Percentiles rank a stretch among this genome's conserved stretches.
Conservation (phyloP, 2,329 filamentous ascomycete genomes). For the Fusarium heterosporum region DNA sequence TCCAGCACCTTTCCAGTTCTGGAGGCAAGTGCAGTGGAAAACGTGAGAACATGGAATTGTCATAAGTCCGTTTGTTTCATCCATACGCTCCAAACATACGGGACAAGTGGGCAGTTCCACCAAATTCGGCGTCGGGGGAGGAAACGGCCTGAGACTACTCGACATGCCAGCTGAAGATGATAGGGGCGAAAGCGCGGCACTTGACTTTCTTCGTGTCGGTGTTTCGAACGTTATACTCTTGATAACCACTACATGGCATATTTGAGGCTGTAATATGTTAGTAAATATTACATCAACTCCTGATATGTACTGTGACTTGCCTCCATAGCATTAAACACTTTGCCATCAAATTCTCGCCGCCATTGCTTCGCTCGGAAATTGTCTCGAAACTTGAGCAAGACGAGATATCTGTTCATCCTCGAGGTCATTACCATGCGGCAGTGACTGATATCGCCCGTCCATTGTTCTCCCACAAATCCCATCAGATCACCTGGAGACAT, state of each 20-base stretch:
- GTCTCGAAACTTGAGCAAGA: constrained; percentile 91
- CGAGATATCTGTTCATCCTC: constrained; percentile 90
- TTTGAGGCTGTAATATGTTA: constrained; percentile 74
- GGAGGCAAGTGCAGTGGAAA: constrained; percentile 95
- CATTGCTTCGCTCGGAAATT: constrained; percentile 80
- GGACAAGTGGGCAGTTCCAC: constrained; percentile 95
- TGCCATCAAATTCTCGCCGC: constrained; percentile 90
- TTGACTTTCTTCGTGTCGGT: constrained; percentile 60
- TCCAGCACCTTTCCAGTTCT: constrained; percentile 94
- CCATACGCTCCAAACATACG: constrained; percentile 97
- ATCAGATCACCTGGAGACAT: constrained; percentile 91
- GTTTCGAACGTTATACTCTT: constrained; percentile 89
- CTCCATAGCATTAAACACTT: constrained; percentile 91
- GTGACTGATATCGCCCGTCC: constrained; percentile 87
- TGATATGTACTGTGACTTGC: constrained; percentile 56
- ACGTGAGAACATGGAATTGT: constrained; percentile 98
- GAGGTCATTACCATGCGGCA: constrained; percentile 94
- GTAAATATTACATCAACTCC: background rate
- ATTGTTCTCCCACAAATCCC: constrained; percentile 90
- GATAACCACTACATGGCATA: constrained; percentile 94
- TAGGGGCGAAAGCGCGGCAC: constrained; percentile 70
- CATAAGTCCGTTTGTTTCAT: constrained; percentile 93
- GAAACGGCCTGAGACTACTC: constrained; percentile 68
- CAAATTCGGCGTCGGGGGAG: constrained; percentile 80
- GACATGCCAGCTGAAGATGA: constrained; percentile 56